Percentiles rank a stretch among this genome's conserved stretches.
These are phyloP conservation scores for Cytospora chrysosperma DNA, from an alignment of 2,329 filamentous ascomycete species.

Conservation along the genomic window DNA sequence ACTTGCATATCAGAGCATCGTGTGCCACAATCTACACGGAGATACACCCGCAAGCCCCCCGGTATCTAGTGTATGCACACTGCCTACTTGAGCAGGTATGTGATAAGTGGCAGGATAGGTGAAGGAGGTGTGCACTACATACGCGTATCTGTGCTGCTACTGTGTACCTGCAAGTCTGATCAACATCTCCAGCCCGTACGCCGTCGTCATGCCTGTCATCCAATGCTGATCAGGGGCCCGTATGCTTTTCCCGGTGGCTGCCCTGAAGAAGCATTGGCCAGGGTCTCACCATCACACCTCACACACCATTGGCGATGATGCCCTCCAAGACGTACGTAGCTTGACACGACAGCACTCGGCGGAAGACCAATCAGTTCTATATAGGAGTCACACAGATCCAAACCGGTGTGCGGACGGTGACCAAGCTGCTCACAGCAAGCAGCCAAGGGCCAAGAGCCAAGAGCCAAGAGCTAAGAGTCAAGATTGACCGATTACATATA, in stretches of 20 bases:
- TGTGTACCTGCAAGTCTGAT: not conserved
- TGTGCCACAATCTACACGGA: not conserved
- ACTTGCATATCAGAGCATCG: too few species aligned
- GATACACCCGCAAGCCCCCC: not conserved
- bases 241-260: slow-evolving; percentile 1
- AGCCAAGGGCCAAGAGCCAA: not conserved
- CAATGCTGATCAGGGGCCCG: slow-evolving; percentile 16
- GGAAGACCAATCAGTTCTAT: not conserved
- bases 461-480: too few species aligned
- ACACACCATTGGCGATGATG: not conserved
- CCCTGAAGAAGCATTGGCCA: not conserved
- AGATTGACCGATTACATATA: too few species aligned
- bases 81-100: too few species aligned
- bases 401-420: not conserved
- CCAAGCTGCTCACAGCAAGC: not conserved
- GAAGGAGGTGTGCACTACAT: not conserved
- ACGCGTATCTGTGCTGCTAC: not conserved
- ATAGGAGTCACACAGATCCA: not conserved
- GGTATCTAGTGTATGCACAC: too few species aligned
- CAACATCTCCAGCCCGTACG: not conserved
- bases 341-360: not conserved
- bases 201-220: slow-evolving; percentile 16
- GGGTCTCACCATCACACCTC: not conserved
- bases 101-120: not conserved
- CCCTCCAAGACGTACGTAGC: not conserved